Evolutionary conservation across 768 basidiomycete genomes (phyloP).

Genomic region (Boletus rufocinnamomeus): DNA sequence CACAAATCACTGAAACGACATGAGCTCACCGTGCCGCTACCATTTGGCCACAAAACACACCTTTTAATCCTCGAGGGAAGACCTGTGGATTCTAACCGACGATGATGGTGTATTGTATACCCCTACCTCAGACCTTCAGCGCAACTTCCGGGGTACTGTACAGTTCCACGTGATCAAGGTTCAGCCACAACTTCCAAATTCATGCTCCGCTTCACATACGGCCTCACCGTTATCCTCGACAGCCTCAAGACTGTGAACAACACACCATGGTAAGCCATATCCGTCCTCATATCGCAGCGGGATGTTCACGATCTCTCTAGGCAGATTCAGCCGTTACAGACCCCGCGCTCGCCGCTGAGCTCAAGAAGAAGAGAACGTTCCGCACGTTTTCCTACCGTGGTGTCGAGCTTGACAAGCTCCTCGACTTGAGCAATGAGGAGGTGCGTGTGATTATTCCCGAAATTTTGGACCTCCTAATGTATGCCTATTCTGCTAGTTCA

Average conservation of each 20-base stretch:
- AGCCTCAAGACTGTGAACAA: slow-evolving; percentile 29
- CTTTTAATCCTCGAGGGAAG: slow-evolving; percentile 93
- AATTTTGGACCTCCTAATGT: neutral
- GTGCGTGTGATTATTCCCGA: slow-evolving; percentile 45
- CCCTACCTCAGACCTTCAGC: slow-evolving; percentile 9
- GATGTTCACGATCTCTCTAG: slow-evolving; percentile 38
- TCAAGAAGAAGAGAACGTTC: slow-evolving; percentile 99
- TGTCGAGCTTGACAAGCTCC: slow-evolving; percentile 95
- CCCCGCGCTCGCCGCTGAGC: slow-evolving; percentile 89
- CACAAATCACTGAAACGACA: slow-evolving; percentile 77
- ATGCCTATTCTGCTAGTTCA: slow-evolving; percentile 51
- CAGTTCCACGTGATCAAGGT: slow-evolving; percentile 53
- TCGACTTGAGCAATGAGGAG: slow-evolving; percentile 95
- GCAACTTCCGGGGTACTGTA: slow-evolving; percentile 48
- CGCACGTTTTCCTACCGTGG: slow-evolving; percentile 99
- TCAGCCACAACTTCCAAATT: slow-evolving; percentile 46
- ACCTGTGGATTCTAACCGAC: slow-evolving; percentile 92
- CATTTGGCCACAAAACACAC: slow-evolving; percentile 19
- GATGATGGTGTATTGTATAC: slow-evolving; percentile 35
- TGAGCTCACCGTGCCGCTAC: slow-evolving; percentile 5
- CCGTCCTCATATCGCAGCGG: neutral
- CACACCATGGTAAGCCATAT: slow-evolving; percentile 36
- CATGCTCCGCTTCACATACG: slow-evolving; percentile 24
- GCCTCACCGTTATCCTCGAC: slow-evolving; percentile 26
- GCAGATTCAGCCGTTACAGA: slow-evolving; percentile 86